Percentiles rank a stretch among this genome's conserved stretches.
Conservation (phyloP, 805 yeast species). For the Pichia gijzeniarum region DNA sequence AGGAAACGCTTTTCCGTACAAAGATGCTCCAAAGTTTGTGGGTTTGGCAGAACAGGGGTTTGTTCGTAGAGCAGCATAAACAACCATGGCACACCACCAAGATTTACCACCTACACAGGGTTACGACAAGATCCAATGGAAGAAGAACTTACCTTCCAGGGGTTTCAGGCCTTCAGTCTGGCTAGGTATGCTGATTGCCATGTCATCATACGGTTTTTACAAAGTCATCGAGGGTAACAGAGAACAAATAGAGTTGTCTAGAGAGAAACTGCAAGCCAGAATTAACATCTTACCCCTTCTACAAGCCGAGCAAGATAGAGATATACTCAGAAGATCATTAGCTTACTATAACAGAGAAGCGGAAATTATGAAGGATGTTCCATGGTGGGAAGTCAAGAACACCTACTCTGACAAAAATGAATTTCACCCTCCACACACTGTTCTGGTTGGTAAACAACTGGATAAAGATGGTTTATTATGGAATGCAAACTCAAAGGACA, state of each 20-base stretch:
- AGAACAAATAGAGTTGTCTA: slow-evolving; percentile 65
- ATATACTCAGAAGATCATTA: slow-evolving; percentile 60
- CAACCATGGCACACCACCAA: slow-evolving; percentile 38
- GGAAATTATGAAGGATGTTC: slow-evolving; percentile 55
- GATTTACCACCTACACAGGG: slow-evolving; percentile 87
- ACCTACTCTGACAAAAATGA: slow-evolving; percentile 30
- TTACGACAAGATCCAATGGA: slow-evolving; percentile 84
- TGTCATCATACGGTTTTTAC: slow-evolving; percentile 70
- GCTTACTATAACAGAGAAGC: slow-evolving; percentile 66
- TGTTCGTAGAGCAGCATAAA: neutral
- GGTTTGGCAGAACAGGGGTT: neutral
- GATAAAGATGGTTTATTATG: slow-evolving; percentile 26
- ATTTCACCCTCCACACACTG: slow-evolving; percentile 34
- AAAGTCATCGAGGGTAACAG: slow-evolving; percentile 58
- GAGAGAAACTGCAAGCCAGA: slow-evolving; percentile 77
- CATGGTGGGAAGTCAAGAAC: slow-evolving; percentile 53
- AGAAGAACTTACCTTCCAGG: slow-evolving; percentile 75
- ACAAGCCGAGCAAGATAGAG: slow-evolving; percentile 79
- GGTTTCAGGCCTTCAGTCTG: slow-evolving; percentile 77
- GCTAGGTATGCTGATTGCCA: slow-evolving; percentile 54
- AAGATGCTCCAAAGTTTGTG: too few species aligned
- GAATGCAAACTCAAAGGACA: slow-evolving; percentile 28
- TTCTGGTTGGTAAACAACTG: slow-evolving; percentile 30
- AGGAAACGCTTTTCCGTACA: too few species aligned
- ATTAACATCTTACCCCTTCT: slow-evolving; percentile 65